Base-by-base conservation (phyloP, 768 basidiomycete species). In the Mycena vulgaris region DNA sequence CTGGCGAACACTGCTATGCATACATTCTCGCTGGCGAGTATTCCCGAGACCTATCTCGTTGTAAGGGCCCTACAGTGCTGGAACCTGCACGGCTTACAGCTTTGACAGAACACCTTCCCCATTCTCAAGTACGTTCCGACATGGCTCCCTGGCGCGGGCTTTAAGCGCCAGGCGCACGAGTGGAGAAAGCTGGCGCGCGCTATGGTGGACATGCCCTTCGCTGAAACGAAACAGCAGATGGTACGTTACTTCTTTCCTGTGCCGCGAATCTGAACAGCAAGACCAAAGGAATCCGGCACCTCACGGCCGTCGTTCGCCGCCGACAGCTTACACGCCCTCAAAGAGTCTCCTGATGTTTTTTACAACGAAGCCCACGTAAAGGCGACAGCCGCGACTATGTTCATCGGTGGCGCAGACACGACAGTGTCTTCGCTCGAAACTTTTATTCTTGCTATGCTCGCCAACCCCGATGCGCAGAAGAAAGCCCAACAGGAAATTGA, bases 401-500 rank as follows among this genome's bases (percentile, higher is more conserved):
- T 51, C 42, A 13, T n/a, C 1, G 66, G 23, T 1, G 66, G 66
- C 0, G 28, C 66, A 11, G 39, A 40, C 39, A 40, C 39, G 4
- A 40, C 39, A 11, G 39, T 5, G 49, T 35, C 60, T 0, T 52
- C 42, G 0, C 52, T 68, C 21, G 27, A 10, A 3, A 76, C 60
- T 6, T 82, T 82, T 62, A 19, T 83, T 17, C 69, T 82, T 1
- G 77, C 77, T 5, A 80, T 83, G 82, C 64, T 78, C 13, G 30
- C 39, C 39, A 40, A 40, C 28, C 76, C 81, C 0, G 75, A 82
- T 5, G 71, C 74, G 5, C 81, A 82, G 60, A 63, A 47, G 7
- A 78, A 77, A 40, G 80, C 79, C 3, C 79, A 80, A 55, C 60
- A 48, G n/a, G 81, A 82, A 55, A 73, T 83, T 8, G 79, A 83